These are phyloP conservation scores for Hypoxylon intermedium DNA, from an alignment of 495 filamentous ascomycete species.

Conservation along the genomic window DNA sequence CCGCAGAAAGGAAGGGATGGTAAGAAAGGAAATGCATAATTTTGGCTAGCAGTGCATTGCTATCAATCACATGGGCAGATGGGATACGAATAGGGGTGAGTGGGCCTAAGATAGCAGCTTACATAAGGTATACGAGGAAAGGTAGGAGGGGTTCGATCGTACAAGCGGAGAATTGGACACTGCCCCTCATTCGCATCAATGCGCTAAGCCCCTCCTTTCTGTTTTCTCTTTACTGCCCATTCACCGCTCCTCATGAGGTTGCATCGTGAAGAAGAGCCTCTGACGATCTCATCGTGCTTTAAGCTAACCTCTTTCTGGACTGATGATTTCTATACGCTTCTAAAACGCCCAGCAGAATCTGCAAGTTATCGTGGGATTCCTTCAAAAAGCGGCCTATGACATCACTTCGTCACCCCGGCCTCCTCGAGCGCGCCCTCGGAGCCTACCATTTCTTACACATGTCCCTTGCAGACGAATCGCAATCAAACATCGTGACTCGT, in stretches of 20 bases:
- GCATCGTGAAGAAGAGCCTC: conserved; percentile 27
- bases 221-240: neutral
- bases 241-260: conserved; percentile 21
- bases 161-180: neutral
- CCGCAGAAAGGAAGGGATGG: neutral
- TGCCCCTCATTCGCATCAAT: conserved; percentile 24
- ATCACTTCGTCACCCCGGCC: conserved; percentile 26
- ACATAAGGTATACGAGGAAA: neutral
- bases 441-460: conserved; percentile 28
- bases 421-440: conserved; percentile 6
- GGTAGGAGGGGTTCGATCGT: neutral
- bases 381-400: conserved; percentile 18
- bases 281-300: conserved; percentile 34
- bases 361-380: conserved; percentile 24
- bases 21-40: neutral
- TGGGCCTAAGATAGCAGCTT: conserved; percentile 5
- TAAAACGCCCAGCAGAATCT: neutral
- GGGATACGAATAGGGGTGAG: conserved; percentile 8
- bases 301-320: conserved; percentile 21
- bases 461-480: conserved; percentile 8
- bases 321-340: conserved; percentile 12
- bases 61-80: too few species aligned
- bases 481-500: conserved; percentile 27
- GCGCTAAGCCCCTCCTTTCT: conserved; percentile 5
- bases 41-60: neutral